These are phyloP conservation scores for Heliocybe sulcata DNA, from an alignment of 1,284 basidiomycete genomes.

Conservation along the genomic window DNA sequence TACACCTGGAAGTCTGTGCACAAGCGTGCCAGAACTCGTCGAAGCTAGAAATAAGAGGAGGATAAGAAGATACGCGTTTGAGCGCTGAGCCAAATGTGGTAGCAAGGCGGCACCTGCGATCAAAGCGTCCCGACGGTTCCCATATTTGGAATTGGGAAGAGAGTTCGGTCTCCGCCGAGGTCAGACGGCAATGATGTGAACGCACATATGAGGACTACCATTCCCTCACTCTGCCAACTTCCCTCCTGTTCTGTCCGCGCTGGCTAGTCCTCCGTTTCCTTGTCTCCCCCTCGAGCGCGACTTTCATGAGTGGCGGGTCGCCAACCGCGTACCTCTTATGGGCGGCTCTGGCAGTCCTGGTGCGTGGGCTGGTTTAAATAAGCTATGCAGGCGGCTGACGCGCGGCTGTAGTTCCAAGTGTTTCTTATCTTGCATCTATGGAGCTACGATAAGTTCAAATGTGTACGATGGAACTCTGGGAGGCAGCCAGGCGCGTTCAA, in stretches of 20 bases:
- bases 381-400: not conserved
- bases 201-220: too few species aligned
- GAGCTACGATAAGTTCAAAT: constrained; percentile 66
- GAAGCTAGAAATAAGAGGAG: too few species aligned
- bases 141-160: not conserved
- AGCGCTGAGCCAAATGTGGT: too few species aligned
- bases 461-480: constrained; percentile 61
- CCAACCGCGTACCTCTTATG: constrained; percentile 64
- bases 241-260: not conserved
- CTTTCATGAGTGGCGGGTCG: constrained; percentile 50
- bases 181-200: not conserved
- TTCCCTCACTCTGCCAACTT: not conserved
- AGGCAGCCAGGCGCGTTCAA: constrained; percentile 74
- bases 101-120: not conserved
- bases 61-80: too few species aligned
- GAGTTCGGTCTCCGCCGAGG: not conserved
- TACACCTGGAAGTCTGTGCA: too few species aligned
- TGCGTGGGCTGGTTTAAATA: constrained; percentile 25
- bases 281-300: not conserved
- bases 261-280: not conserved
- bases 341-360: constrained; percentile 57
- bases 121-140: not conserved
- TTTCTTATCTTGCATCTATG: constrained; percentile 67
- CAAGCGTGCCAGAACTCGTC: too few species aligned
- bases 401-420: constrained; percentile 42